Conservation (phyloP, 2,329 filamentous ascomycete species). For the Neoascochyta sp. region DNA sequence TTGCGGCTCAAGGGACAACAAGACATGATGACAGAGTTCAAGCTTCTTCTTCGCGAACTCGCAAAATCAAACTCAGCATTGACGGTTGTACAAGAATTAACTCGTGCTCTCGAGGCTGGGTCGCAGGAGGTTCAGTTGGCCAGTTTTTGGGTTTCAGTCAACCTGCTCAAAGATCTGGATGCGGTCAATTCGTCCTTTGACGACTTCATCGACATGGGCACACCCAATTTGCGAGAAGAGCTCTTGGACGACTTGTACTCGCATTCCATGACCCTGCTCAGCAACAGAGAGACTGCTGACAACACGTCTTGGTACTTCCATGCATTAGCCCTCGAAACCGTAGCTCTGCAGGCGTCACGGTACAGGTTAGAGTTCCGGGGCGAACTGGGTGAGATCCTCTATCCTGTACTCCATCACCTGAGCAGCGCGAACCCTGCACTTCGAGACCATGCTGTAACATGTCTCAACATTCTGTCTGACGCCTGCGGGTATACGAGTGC, state of each 20-base stretch:
- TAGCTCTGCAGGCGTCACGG: slow-evolving; percentile 70
- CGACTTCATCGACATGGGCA: slow-evolving; percentile 60
- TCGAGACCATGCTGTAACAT: slow-evolving; percentile 76
- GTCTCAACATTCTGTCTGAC: slow-evolving; percentile 73
- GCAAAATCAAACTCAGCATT: slow-evolving; percentile 42
- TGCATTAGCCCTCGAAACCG: slow-evolving; percentile 75
- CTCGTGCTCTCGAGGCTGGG: slow-evolving; percentile 59
- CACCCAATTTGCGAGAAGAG: slow-evolving; percentile 25
- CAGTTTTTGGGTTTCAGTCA: slow-evolving; percentile 75
- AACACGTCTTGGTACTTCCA: slow-evolving; percentile 66
- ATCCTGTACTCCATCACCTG: slow-evolving; percentile 84
- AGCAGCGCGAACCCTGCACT: slow-evolving; percentile 66
- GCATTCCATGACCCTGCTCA: slow-evolving; percentile 61
- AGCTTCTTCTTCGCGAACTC: slow-evolving; percentile 57
- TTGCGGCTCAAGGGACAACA: slow-evolving; percentile 60
- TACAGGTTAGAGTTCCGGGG: slow-evolving; percentile 67
- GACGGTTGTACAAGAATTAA: slow-evolving; percentile 61
- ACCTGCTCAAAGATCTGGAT: slow-evolving; percentile 61
- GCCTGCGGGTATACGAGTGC: slow-evolving; percentile 72
- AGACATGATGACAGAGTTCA: slow-evolving; percentile 59
- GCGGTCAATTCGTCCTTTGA: slow-evolving; percentile 55
- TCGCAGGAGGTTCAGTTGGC: slow-evolving; percentile 60
- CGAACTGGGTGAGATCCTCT: slow-evolving; percentile 87
- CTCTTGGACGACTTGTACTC: slow-evolving; percentile 63
- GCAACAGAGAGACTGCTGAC: slow-evolving; percentile 38